A percentile compares a stretch with the other conserved stretches of the same genome.
These are phyloP conservation scores for Phytophthora citrophthora DNA, from an alignment of 352 stramenopile species.

Conservation along the genomic window DNA sequence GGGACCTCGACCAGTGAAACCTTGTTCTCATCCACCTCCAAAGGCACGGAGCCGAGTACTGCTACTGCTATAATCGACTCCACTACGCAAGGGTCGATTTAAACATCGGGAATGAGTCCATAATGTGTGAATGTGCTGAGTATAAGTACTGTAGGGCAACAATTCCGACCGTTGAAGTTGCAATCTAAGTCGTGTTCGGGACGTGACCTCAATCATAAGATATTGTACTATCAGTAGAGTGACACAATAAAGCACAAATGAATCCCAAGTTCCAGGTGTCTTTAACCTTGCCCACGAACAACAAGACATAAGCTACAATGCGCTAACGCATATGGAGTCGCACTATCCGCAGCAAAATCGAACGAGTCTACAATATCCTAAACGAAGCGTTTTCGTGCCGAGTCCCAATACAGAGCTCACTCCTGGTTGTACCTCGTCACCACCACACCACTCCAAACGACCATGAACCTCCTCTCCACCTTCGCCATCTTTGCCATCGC, in stretches of 20 bases:
- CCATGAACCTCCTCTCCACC: neutral
- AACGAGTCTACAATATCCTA: too few relatives aligned
- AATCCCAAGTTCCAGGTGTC: neutral
- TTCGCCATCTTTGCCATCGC: neutral
- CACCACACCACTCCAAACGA: neutral
- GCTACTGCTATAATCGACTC: neutral
- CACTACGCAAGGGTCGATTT: neutral
- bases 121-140: neutral
- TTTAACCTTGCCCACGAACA: neutral
- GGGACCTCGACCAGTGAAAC: neutral
- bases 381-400: too few relatives aligned
- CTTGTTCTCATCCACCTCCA: neutral
- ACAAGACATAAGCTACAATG: neutral
- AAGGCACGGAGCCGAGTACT: neutral
- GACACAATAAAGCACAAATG: too few relatives aligned
- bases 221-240: too few relatives aligned
- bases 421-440: neutral
- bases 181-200: too few relatives aligned
- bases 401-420: neutral
- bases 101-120: too few relatives aligned
- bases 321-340: too few relatives aligned
- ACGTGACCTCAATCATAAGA: too few relatives aligned
- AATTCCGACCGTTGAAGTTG: too few relatives aligned
- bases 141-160: neutral
- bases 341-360: too few relatives aligned